Percentiles rank a stretch among this genome's conserved stretches.
Conservation (phyloP, 257 asterid genomes). For the Marsdenia floribunda region DNA sequence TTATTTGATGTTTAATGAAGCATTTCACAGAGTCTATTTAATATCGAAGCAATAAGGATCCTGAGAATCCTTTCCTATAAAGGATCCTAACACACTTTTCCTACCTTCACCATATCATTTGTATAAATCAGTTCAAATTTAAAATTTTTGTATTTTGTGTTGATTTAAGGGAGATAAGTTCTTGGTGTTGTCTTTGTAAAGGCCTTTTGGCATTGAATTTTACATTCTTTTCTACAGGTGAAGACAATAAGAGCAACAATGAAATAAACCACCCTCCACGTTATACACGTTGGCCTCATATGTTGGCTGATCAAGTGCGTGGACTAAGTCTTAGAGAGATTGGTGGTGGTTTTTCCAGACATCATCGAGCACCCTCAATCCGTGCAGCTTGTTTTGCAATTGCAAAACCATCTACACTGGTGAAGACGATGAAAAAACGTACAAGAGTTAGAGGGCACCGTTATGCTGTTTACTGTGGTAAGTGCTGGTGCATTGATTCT, state of each 20-base stretch:
- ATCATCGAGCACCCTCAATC: constrained; percentile 86
- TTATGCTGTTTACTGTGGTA: constrained; percentile 94
- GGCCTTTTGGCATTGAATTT: constrained; percentile 23
- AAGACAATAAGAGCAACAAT: constrained; percentile 37
- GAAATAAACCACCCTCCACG: constrained; percentile 48
- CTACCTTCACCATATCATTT: neutral
- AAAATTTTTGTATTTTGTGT: neutral
- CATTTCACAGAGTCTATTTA: neutral
- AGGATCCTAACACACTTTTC: neutral
- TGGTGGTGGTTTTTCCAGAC: constrained; percentile 92
- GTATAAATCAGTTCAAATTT: neutral
- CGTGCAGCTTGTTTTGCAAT: constrained; percentile 93
- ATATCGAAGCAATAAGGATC: too few relatives aligned
- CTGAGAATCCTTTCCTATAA: neutral
- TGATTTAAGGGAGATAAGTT: neutral
- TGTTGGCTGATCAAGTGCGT: constrained; percentile 80
- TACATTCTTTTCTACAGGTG: constrained; percentile 51
- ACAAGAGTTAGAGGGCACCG: constrained; percentile 83
- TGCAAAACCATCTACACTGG: constrained; percentile 93
- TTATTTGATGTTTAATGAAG: neutral
- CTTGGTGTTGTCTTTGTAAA: constrained; percentile 8
- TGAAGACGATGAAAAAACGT: constrained; percentile 81
- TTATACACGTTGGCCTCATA: constrained; percentile 94
- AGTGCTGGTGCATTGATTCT: constrained; percentile 6
- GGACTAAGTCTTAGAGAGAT: constrained; percentile 86